A percentile compares a stretch with the other conserved stretches of the same genome.
Evolutionary conservation across 2,329 filamentous ascomycete species (phyloP).

Genomic region (Cryphonectria naterciae): DNA sequence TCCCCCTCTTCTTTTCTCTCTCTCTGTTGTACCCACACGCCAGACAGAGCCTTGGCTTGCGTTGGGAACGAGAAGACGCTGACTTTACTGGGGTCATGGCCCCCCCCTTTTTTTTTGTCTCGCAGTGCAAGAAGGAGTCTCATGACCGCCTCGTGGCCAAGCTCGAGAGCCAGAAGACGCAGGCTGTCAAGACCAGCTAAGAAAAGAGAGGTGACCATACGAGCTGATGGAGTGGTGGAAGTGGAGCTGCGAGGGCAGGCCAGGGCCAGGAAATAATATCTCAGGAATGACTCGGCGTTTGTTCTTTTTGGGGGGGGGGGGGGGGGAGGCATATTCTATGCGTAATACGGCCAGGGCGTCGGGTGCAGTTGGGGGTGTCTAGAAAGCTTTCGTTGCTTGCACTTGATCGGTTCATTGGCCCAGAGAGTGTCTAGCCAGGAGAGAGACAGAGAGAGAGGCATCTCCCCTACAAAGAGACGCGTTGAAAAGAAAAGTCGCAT

Average conservation of each 20-base stretch:
- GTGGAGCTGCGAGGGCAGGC: background rate
- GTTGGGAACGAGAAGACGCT: slow-evolving; percentile 18
- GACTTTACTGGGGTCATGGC: background rate
- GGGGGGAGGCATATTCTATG: background rate
- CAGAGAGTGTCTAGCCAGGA: background rate
- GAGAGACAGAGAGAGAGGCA: background rate
- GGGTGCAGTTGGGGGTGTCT: background rate
- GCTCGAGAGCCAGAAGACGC: slow-evolving; percentile 88
- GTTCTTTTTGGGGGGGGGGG: background rate
- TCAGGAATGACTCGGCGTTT: background rate
- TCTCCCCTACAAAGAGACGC: background rate
- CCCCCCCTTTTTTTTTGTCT: background rate
- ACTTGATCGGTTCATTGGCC: background rate
- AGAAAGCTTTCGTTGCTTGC: background rate
- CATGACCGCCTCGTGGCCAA: slow-evolving; percentile 92
- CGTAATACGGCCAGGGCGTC: background rate
- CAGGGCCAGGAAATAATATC: background rate
- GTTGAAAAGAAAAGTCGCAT: background rate
- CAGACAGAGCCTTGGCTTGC: slow-evolving; percentile 5
- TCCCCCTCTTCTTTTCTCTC: background rate
- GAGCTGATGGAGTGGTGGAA: background rate
- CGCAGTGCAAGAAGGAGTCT: slow-evolving; percentile 89
- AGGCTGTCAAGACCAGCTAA: slow-evolving; percentile 89
- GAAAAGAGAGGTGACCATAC: background rate
- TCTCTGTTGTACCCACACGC: background rate